A percentile compares a stretch with the other conserved stretches of the same genome.
Evolutionary conservation across 106 monocot genomes (phyloP).

Genomic region (Allium sativum): DNA sequence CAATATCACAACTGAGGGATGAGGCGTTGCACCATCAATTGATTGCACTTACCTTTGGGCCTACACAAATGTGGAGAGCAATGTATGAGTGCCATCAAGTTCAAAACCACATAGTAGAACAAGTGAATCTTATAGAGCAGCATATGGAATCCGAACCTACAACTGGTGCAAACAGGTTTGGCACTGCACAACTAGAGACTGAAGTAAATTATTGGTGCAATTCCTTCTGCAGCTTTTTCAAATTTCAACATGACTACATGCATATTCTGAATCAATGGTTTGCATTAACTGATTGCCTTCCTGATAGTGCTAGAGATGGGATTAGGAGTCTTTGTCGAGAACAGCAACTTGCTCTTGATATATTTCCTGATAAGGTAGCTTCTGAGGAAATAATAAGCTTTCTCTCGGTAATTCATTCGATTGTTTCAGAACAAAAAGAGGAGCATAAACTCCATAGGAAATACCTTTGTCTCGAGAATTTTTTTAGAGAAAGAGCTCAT

Average conservation of each 20-base stretch:
- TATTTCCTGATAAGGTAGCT: constrained; percentile 74
- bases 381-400: constrained; percentile 77
- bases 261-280: constrained; percentile 72
- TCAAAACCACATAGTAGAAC: too few relatives aligned
- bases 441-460: constrained; percentile 59
- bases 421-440: constrained; percentile 49
- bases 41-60: too few relatives aligned
- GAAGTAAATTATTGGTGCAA: constrained; percentile 93
- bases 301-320: constrained; percentile 25
- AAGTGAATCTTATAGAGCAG: too few relatives aligned
- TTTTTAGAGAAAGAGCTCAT: constrained; percentile 48
- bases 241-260: constrained; percentile 52
- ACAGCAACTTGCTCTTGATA: constrained; percentile 44
- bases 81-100: too few relatives aligned
- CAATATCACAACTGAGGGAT: too few relatives aligned
- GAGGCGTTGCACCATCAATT: too few relatives aligned
- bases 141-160: too few relatives aligned
- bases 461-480: constrained; percentile 31
- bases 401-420: constrained; percentile 50
- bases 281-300: constrained; percentile 67
- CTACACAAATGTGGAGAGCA: too few relatives aligned
- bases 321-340: too few relatives aligned
- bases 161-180: too few relatives aligned
- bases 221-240: constrained; percentile 48
- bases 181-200: too few relatives aligned